Conservation (phyloP, 192 early-diverging fungal genomes). For the Entomortierella chlamydospora region DNA sequence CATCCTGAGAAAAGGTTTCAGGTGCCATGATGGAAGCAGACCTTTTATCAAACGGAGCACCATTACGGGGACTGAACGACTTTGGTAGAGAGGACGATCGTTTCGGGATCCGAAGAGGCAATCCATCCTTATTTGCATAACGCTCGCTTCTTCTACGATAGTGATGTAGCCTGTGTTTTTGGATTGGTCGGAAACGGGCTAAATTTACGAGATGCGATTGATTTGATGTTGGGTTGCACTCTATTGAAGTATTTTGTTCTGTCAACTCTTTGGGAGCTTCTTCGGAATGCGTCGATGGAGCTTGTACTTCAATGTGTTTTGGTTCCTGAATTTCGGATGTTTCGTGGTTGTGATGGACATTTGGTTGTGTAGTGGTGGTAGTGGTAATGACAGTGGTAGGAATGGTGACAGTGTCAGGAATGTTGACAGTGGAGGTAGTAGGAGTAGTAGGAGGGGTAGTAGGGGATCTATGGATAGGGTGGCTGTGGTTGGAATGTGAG, state of each 20-base stretch:
- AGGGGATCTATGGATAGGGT: neutral
- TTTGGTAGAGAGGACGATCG: slow-evolving; percentile 14
- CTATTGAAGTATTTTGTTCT: neutral
- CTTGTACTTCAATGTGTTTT: too few relatives aligned
- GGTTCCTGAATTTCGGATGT: too few relatives aligned
- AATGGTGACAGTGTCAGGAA: too few relatives aligned
- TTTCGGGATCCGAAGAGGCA: slow-evolving; percentile 6
- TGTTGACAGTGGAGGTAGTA: neutral
- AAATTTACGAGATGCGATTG: neutral
- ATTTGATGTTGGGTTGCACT: neutral
- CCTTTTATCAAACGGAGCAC: neutral
- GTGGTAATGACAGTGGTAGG: too few relatives aligned
- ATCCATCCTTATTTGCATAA: neutral
- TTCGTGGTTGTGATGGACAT: neutral
- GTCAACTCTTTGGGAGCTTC: neutral
- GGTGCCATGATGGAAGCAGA: neutral
- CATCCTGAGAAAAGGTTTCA: neutral
- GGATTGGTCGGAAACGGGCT: neutral
- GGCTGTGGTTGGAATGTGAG: neutral
- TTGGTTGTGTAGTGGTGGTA: too few relatives aligned
- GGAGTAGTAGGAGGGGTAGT: neutral
- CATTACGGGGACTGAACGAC: neutral
- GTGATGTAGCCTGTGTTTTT: neutral
- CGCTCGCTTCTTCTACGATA: slow-evolving; percentile 1
- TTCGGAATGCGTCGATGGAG: too few relatives aligned